Evolutionary conservation across 2,329 filamentous ascomycete genomes (phyloP).

Genomic region (Parastagonospora nodorum): DNA sequence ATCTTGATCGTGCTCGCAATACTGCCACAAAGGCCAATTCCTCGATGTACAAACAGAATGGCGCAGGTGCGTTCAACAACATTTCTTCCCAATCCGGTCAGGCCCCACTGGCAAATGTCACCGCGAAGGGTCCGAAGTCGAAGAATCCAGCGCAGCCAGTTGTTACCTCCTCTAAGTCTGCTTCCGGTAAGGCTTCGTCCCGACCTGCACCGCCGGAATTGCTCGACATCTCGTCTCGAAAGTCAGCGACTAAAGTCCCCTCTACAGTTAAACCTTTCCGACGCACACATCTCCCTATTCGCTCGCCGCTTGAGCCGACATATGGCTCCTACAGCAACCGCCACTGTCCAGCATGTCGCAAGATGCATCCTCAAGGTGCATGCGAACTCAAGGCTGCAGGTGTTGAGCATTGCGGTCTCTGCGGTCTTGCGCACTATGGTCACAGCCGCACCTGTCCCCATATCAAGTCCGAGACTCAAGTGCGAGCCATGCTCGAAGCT

Average conservation of each 20-base stretch:
- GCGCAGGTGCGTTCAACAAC: constrained; percentile 22
- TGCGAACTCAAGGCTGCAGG: constrained; percentile 66
- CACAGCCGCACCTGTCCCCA: constrained; percentile 63
- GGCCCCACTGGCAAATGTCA: constrained; percentile 4
- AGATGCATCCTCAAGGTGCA: constrained; percentile 60
- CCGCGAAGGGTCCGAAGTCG: neutral
- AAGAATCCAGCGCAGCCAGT: neutral
- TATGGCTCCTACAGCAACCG: constrained; percentile 17
- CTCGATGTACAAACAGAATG: constrained; percentile 25
- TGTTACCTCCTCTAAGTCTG: neutral
- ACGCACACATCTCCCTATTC: constrained; percentile 35
- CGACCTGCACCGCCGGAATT: neutral
- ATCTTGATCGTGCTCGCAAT: constrained; percentile 4
- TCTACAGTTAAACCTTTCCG: constrained; percentile 40
- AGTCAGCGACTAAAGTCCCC: constrained; percentile 13
- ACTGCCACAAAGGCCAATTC: constrained; percentile 11
- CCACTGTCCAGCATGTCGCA: constrained; percentile 60
- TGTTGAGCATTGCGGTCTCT: constrained; percentile 67
- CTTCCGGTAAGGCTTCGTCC: neutral
- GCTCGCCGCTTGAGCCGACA: constrained; percentile 31
- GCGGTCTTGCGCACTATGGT: constrained; percentile 66
- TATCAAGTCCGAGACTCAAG: constrained; percentile 65
- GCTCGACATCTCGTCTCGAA: neutral
- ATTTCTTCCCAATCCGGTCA: constrained; percentile 11
- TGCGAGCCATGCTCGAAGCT: constrained; percentile 67